Evolutionary conservation across 2,329 filamentous ascomycete species (phyloP), one percentile per base, ranked within the genome.

Genomic region (Nigrospora osmanthi): DNA sequence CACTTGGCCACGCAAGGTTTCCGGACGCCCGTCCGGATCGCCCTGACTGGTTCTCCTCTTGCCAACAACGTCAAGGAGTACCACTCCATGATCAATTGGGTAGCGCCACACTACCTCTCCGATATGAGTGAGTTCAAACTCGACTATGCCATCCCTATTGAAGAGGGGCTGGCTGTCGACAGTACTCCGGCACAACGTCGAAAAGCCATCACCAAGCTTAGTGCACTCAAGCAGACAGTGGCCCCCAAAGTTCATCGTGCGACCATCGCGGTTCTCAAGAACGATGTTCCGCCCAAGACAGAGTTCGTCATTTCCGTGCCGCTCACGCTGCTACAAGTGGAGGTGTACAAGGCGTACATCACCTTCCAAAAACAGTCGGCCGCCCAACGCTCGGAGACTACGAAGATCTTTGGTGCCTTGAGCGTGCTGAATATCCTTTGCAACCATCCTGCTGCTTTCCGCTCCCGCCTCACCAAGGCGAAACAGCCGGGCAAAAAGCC

Each of bases 31-130:
- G 83, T 75, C 48, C 81, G 89, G 11, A 86, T 96, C 51, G 90
- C 89, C 6, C 70, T 96, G 49, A 95, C 89, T 1, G 90, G 89
- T 1, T 91, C 89, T 0, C 90, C 90, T 1, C 69, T 96, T 42
- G 82, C 87, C 5, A 96, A 95, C 58, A 86, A 88, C 42, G 80
- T 95, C 0, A 69, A 76, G 28, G 90, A 96, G 55, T 95, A 95
- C 57, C 89, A 83, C 57, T 69, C 81, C n/a, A 87, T 95, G 79
- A 84, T 95, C 47, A 78, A 90, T 50, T 95, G 89, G 88, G 81
- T 93, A 42, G 83, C 87, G 2, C 86, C 87, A 0, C 80, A 79
- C 19, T 95, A 87, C 58, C 71, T 95, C 3, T 89, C 88, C 1
- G 72, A 77, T 4, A 63, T 73, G 11, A 55, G 63, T 1, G 83